phyloP scores from a whole-genome alignment of 495 filamentous ascomycete species.

The Penicillium pancosmium region DNA sequence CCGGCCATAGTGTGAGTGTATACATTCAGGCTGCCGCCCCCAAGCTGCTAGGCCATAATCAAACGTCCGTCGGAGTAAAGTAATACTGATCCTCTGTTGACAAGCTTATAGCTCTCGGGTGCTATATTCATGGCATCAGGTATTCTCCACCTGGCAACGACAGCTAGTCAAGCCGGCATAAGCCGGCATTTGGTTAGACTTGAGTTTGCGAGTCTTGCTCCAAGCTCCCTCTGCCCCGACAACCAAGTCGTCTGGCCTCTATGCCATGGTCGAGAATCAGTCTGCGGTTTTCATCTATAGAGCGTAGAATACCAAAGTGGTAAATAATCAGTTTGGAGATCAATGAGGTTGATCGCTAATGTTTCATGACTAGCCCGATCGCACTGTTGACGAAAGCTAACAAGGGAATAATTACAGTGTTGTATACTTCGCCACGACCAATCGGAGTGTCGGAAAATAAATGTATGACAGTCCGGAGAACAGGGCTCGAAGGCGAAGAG shows the following conservation, averaged over 20 bases:
- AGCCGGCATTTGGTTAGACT: constrained; percentile 48
- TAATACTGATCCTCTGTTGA: constrained; percentile 22
- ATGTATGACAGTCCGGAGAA: too few relatives aligned
- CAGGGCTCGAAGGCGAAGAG: too few relatives aligned
- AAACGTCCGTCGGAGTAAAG: constrained; percentile 19
- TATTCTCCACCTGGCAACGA: constrained; percentile 17
- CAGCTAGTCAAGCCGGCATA: constrained; percentile 49
- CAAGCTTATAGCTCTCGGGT: constrained; percentile 12
- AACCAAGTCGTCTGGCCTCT: constrained; percentile 43
- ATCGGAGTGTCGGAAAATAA: too few relatives aligned
- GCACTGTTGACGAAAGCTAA: too few relatives aligned
- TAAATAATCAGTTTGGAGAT: too few relatives aligned
- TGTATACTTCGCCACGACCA: too few relatives aligned
- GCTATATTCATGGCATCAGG: constrained; percentile 20
- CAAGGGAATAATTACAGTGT: too few relatives aligned
- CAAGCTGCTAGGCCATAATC: constrained; percentile 22
- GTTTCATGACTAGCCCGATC: too few relatives aligned
- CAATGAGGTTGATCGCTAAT: too few relatives aligned
- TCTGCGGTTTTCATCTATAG: constrained; percentile 25
- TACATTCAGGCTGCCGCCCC: constrained; percentile 21
- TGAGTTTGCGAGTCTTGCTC: constrained; percentile 50
- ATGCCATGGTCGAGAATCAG: constrained; percentile 23
- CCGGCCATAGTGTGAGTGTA: constrained; percentile 1
- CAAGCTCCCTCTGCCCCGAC: constrained; percentile 66
- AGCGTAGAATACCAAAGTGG: too few relatives aligned